Base-by-base conservation (phyloP, 768 basidiomycete species). In the Lentinula boryana region DNA sequence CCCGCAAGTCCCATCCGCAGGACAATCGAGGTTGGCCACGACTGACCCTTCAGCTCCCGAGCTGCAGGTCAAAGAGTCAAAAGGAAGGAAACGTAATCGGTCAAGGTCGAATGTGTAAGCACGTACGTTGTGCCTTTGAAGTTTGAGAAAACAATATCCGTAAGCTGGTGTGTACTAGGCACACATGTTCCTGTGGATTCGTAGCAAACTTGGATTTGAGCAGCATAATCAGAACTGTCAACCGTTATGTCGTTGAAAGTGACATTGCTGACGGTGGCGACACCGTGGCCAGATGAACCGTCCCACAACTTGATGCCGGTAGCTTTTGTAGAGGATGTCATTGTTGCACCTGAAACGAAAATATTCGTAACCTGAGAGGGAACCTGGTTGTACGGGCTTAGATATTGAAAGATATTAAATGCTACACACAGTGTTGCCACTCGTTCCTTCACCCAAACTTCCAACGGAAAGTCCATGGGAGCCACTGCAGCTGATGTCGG, bases 121-220 rank as follows among this genome's bases (percentile, higher is more conserved):
- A 40, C 58, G 9, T 52, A 73, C 69, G 72, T 72, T n/a, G 70
- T 72, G 5, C 72, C 72, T 7, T 64, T 58, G 48, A 73, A 68
- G 5, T 66, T 66, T 1, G 44, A 64, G 57, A 69, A 73, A 4
- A 66, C 63, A 3, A 73, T 64, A 12, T 64, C 70, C 7, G 67
- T 69, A 18, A 73, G 43, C 27, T 51, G 65, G 36, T 69, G 67
- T 7, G 64, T 66, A 40, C 68, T 69, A 8, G 72, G 40, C 21
- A 66, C 60, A 27, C 72, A 72, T 41, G 69, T 67, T 40, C 61
- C 56, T 1, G 67, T 65, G 10, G 71, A 65, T 1, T 62, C 64
- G 60, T 73, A 73, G 55, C 71, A 73, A 49, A 65, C 67, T 63
- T 73, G 72, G 21, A 73, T 73, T 52, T 73, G 70, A 0, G 70